Evolutionary conservation across 1,284 basidiomycete genomes (phyloP).

Genomic region (Paramarasmius palmivorus): DNA sequence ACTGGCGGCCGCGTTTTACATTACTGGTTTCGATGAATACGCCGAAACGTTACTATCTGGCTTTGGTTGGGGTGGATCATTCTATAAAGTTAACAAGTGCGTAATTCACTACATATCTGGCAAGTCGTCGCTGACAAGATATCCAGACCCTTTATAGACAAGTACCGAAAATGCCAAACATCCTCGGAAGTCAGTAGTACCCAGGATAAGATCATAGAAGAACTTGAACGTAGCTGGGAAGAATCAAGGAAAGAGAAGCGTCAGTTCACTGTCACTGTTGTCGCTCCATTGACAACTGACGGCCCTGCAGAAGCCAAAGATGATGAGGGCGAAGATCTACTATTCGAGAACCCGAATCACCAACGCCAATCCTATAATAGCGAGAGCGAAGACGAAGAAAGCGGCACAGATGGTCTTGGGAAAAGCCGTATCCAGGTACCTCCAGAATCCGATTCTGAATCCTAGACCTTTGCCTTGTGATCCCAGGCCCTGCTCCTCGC

Average conservation of each 20-base stretch:
- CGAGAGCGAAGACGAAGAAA: constrained; percentile 18
- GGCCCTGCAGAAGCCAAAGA: constrained; percentile 17
- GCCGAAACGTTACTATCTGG: constrained; percentile 75
- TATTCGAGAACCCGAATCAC: constrained; percentile 45
- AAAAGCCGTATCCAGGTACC: not conserved
- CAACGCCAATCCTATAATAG: constrained; percentile 19
- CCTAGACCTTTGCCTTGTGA: too few relatives aligned
- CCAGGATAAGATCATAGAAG: constrained; percentile 75
- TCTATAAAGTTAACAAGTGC: constrained; percentile 82
- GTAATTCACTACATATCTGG: constrained; percentile 19
- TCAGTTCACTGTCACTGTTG: constrained; percentile 20
- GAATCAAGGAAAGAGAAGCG: constrained; percentile 54
- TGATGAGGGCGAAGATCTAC: constrained; percentile 37
- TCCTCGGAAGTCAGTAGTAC: constrained; percentile 63
- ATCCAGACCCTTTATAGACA: constrained; percentile 60
- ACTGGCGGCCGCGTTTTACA: constrained; percentile 89
- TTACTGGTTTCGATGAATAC: constrained; percentile 81
- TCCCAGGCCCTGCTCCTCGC: too few relatives aligned
- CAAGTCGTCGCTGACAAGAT: not conserved
- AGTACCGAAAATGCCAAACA: constrained; percentile 71
- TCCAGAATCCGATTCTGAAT: constrained; percentile 1
- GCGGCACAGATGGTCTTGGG: not conserved
- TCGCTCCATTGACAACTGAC: not conserved
- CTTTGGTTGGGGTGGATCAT: constrained; percentile 89
- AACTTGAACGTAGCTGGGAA: constrained; percentile 67